Percentiles rank a stretch among this genome's conserved stretches.
phyloP scores from a whole-genome alignment of 768 basidiomycete species.

The Podaxis sp. region DNA sequence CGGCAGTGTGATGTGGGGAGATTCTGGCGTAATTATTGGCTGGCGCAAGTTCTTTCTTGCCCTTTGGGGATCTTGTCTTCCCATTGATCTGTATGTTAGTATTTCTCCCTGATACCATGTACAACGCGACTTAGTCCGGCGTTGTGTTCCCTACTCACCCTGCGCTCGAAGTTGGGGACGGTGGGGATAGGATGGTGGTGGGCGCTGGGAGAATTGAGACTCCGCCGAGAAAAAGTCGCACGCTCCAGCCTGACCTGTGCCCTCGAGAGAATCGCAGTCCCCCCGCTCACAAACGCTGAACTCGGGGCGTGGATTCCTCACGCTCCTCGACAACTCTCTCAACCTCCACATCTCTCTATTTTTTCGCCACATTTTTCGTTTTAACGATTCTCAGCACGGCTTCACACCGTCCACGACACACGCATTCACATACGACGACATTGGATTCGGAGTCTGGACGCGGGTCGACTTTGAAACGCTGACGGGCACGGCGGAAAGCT shows the following conservation, averaged over 20 bases:
- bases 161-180: not conserved
- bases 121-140: not conserved
- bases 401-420: not conserved
- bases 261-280: conserved; percentile 7
- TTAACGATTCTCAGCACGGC: not conserved
- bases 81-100: too few relatives aligned
- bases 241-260: conserved; percentile 19
- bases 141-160: not conserved
- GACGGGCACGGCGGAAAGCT: not conserved
- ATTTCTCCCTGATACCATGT: too few relatives aligned
- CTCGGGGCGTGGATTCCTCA: not conserved
- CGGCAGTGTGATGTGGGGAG: conserved; percentile 9
- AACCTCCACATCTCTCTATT: not conserved
- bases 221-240: conserved; percentile 21
- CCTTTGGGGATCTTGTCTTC: not conserved
- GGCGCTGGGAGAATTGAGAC: conserved; percentile 21
- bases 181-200: conserved; percentile 5
- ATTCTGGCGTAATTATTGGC: not conserved
- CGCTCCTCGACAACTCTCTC: not conserved
- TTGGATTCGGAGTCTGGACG: not conserved
- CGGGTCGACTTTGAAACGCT: not conserved
- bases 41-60: not conserved
- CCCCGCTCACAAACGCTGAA: conserved; percentile 10
- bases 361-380: not conserved
- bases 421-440: not conserved